These are phyloP conservation scores for Elongisporangium prolatum DNA, from an alignment of 352 stramenopile genomes.

Conservation along the genomic window DNA sequence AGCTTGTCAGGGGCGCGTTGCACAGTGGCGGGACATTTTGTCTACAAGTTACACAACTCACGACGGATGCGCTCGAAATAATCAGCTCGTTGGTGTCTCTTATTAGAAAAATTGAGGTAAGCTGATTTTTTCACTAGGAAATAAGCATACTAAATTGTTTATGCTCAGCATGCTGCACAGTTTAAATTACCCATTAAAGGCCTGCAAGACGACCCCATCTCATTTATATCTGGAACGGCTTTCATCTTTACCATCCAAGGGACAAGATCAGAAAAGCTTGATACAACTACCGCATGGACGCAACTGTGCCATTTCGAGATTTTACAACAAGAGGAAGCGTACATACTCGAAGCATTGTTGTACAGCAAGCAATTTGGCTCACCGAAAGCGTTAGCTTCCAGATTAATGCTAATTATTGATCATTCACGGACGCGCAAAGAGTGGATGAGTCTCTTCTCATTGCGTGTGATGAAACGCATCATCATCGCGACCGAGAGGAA, in stretches of 20 bases:
- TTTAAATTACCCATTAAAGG: slow-evolving; percentile 20
- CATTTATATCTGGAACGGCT: slow-evolving; percentile 28
- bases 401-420: not conserved
- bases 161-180: slow-evolving; percentile 20
- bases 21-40: slow-evolving; percentile 36
- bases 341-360: slow-evolving; percentile 30
- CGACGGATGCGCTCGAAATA: slow-evolving; percentile 6
- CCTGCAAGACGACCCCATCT: slow-evolving; percentile 24
- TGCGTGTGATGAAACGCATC: slow-evolving; percentile 7
- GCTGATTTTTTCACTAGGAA: not conserved
- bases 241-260: slow-evolving; percentile 24
- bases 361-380: slow-evolving; percentile 19
- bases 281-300: slow-evolving; percentile 17
- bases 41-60: slow-evolving; percentile 8
- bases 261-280: slow-evolving; percentile 7
- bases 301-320: slow-evolving; percentile 24
- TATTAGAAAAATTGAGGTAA: slow-evolving; percentile 22
- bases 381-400: not conserved
- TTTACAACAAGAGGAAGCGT: slow-evolving; percentile 17
- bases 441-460: not conserved
- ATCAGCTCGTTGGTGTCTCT: slow-evolving; percentile 22
- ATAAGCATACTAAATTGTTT: not conserved
- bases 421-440: not conserved
- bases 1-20: slow-evolving; percentile 37
- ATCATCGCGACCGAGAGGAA: slow-evolving; percentile 3